phyloP scores from a whole-genome alignment of 495 filamentous ascomycete genomes.

The Arthonia radiata region DNA sequence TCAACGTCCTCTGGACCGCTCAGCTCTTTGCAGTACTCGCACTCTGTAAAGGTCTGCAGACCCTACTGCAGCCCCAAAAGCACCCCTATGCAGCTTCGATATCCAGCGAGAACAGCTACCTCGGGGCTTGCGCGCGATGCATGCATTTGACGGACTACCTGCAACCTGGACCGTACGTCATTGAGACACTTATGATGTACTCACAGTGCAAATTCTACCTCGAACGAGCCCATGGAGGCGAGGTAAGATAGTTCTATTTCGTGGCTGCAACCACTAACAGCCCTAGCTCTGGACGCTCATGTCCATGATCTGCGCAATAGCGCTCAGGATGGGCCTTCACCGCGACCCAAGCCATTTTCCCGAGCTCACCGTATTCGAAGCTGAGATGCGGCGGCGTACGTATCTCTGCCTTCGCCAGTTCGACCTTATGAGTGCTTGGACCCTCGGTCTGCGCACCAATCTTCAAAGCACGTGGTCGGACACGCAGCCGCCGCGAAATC shows the following conservation, averaged over 20 bases:
- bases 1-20: no score
- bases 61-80: no score
- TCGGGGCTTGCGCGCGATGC: no score
- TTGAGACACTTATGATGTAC: conserved; percentile 13
- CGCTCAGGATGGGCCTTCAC: conserved; percentile 16
- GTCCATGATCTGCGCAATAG: conserved; percentile 11
- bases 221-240: no score
- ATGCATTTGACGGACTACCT: conserved; percentile 11
- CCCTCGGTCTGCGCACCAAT: conserved; percentile 12
- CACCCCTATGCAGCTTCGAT: no score
- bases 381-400: conserved; percentile 13
- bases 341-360: conserved; percentile 13
- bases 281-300: conserved; percentile 13
- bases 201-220: conserved; percentile 9
- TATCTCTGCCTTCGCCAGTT: conserved; percentile 12
- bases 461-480: conserved; percentile 10
- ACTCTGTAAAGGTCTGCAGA: no score
- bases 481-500: conserved; percentile 11
- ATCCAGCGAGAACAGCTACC: no score
- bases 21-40: no score
- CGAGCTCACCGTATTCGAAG: conserved; percentile 11
- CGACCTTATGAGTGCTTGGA: conserved; percentile 13
- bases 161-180: conserved; percentile 11
- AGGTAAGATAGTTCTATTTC: no score
- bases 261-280: conserved; percentile 10